Evolutionary conservation across 2,329 filamentous ascomycete genomes (phyloP).

Genomic region (Clonostachys sp.): DNA sequence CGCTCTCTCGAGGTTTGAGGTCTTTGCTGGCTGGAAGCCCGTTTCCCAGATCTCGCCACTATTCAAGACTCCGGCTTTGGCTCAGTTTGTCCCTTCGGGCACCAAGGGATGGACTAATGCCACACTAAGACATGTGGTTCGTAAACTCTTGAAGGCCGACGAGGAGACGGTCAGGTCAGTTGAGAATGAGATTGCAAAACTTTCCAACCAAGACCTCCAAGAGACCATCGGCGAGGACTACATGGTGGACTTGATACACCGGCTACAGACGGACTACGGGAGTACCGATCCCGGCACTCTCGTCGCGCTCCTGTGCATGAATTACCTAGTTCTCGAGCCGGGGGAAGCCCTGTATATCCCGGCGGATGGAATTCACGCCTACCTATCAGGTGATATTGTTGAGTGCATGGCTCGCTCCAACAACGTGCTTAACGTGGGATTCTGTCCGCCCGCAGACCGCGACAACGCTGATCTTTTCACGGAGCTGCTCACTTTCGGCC

Average conservation of each 20-base stretch:
- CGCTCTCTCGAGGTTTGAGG: conserved; percentile 66
- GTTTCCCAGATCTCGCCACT: conserved; percentile 53
- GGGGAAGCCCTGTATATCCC: conserved; percentile 68
- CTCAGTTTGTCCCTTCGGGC: conserved; percentile 10
- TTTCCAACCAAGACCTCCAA: conserved; percentile 24
- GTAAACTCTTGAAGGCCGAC: conserved; percentile 46
- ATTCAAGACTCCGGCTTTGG: conserved; percentile 38
- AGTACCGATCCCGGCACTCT: conserved; percentile 61
- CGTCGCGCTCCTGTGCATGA: conserved; percentile 70
- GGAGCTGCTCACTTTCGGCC: conserved; percentile 57
- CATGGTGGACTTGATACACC: conserved; percentile 52
- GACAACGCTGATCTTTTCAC: conserved; percentile 62
- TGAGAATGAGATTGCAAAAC: conserved; percentile 16
- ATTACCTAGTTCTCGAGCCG: conserved; percentile 61
- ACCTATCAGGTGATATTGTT: conserved; percentile 68
- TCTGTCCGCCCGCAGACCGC: conserved; percentile 63
- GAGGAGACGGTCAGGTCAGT: conserved; percentile 20
- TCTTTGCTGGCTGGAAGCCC: conserved; percentile 72
- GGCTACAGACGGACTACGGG: conserved; percentile 61
- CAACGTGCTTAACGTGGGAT: conserved; percentile 71
- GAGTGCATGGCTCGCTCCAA: conserved; percentile 76
- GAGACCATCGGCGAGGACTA: conserved; percentile 40
- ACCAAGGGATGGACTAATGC: conserved; percentile 31
- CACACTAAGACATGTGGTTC: conserved; percentile 49
- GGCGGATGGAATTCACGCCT: conserved; percentile 70